Base-by-base conservation (phyloP, 1,284 basidiomycete species). In the Coniferiporia sulphurascens region DNA sequence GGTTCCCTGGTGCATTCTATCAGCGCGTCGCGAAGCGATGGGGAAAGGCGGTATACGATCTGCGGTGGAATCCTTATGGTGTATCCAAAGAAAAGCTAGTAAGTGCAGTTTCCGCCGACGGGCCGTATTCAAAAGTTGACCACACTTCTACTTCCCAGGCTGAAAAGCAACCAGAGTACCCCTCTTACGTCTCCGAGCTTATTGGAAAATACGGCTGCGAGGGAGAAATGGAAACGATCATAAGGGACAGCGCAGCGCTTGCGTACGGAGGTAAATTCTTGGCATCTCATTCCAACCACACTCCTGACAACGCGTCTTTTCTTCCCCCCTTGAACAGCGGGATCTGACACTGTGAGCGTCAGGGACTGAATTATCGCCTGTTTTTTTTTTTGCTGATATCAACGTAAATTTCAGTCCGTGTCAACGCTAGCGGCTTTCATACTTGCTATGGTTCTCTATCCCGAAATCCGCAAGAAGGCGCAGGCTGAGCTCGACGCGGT, bases 1-100 rank as follows among this genome's bases (percentile, higher is more conserved):
- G 86, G 85, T 75, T 86, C 63, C 86, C 85, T 22, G 85, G 86
- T 27, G 81, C 84, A 12, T 73, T 72, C 9, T 88, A 86, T 73
- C 80, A 81, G 65, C 72, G 65, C 58, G 78, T 72, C 59, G 84
- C 85, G 0, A 73, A 72, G 50, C 69, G 72, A 52, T 85, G 83
- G 79, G 73, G 75, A 19, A 68, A 68, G 1, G 82, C 78, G 0
- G 73, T 85, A 46, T 65, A 72, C 13, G 74, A 81, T 41, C 77
- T 84, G 77, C 81, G 81, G 36, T 78, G 81, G 10, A 72, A 72
- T 49, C 85, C 85, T 9, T 75, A 80, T 64, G 74, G 77, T 49
- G 83, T 78, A 60, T 83, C 84, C 49, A 85, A 83, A 68, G 75
- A 83, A 59, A 80, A 86, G 65, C 77, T 86, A 74, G 86, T 85